phyloP scores from a whole-genome alignment of 257 asterid species.

The Capsicum rhomboideum region DNA sequence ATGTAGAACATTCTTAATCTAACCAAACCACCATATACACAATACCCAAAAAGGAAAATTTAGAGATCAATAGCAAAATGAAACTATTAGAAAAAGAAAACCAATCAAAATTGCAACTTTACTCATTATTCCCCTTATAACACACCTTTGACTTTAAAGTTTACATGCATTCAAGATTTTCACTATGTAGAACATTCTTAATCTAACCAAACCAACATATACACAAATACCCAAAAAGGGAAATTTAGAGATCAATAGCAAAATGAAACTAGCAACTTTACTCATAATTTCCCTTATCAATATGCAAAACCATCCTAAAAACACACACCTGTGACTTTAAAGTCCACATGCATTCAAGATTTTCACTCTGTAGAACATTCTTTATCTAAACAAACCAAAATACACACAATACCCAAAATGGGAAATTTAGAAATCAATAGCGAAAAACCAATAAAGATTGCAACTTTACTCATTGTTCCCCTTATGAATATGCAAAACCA shows the following conservation, averaged over 20 bases:
- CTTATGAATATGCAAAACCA: constrained; percentile 5
- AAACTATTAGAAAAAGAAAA: neutral
- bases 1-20: neutral
- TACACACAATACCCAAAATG: neutral
- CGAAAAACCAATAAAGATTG: neutral
- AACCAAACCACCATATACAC: neutral
- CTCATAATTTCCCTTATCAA: neutral
- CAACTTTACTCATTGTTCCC: constrained; percentile 9
- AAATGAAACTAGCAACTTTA: too few species aligned
- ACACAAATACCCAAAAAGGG: too few species aligned
- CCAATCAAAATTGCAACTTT: neutral
- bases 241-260: too few species aligned
- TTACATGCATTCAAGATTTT: constrained; percentile 20
- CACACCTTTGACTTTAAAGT: too few species aligned
- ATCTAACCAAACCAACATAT: neutral
- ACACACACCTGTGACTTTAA: too few species aligned
- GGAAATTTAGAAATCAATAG: neutral
- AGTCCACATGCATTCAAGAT: too few species aligned
- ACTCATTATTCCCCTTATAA: too few species aligned
- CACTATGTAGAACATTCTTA: neutral
- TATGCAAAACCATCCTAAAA: too few species aligned
- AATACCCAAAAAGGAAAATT: neutral
- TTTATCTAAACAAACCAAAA: too few species aligned
- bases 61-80: neutral
- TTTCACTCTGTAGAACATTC: too few species aligned